phyloP scores from a whole-genome alignment of 2,329 filamentous ascomycete species.

The Sclerotinia nivalis region DNA sequence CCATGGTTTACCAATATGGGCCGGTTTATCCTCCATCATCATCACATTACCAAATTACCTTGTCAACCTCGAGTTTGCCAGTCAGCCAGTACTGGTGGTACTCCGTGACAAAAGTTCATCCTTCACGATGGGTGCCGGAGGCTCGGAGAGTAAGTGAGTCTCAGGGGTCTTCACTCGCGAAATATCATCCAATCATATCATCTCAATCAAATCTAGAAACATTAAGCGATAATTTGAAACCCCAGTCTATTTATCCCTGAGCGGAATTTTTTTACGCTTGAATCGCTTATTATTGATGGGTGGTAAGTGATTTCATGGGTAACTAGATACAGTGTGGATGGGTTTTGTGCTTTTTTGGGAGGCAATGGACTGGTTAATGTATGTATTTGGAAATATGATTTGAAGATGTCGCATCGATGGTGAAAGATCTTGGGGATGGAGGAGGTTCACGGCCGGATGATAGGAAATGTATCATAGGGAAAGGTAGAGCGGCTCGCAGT shows the following conservation, averaged over 20 bases:
- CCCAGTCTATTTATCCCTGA: not conserved
- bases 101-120: not conserved
- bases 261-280: not conserved
- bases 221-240: not conserved
- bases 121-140: not conserved
- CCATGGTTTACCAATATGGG: not conserved
- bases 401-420: not conserved
- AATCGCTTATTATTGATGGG: constrained; percentile 1
- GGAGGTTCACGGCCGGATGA: too few relatives aligned
- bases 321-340: not conserved
- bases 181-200: not conserved
- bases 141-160: not conserved
- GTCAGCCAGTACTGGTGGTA: not conserved
- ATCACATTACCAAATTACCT: not conserved
- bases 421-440: not conserved
- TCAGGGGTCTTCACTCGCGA: not conserved
- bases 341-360: not conserved
- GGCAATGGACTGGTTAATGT: not conserved
- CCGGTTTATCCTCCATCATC: not conserved
- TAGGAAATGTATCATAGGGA: too few relatives aligned
- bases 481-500: too few relatives aligned
- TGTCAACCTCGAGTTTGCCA: not conserved
- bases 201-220: not conserved
- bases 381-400: too few relatives aligned
- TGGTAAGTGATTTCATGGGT: not conserved